These are phyloP conservation scores for Mortierella claussenii DNA, from an alignment of 192 early-diverging fungal species.

Conservation along the genomic window DNA sequence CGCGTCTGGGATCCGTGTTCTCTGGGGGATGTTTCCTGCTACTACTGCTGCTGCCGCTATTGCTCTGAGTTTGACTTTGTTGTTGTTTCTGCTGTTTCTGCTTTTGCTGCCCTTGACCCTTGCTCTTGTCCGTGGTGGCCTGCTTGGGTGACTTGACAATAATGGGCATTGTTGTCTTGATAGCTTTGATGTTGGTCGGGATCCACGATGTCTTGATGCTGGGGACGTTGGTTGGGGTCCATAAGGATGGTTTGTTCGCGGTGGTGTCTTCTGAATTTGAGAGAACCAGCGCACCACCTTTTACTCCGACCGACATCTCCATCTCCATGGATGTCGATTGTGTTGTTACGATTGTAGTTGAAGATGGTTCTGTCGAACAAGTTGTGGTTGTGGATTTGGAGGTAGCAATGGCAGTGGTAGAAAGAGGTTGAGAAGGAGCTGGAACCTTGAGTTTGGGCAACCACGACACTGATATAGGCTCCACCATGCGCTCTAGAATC, in stretches of 20 bases:
- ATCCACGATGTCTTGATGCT: conserved; percentile 3
- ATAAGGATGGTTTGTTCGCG: too few species aligned
- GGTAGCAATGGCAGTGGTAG: neutral
- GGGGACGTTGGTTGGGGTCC: too few species aligned
- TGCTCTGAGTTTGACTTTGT: too few species aligned
- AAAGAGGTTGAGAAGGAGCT: neutral
- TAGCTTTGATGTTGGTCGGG: conserved; percentile 32
- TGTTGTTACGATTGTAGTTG: neutral
- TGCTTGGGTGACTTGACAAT: conserved; percentile 23
- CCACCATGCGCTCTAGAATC: conserved; percentile 31
- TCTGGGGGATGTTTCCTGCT: too few species aligned
- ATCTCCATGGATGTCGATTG: neutral
- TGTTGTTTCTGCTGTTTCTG: conserved; percentile 5
- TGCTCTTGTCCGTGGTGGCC: neutral
- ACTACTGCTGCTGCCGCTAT: too few species aligned
- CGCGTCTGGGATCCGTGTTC: too few species aligned
- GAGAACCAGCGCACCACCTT: neutral
- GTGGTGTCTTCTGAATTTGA: neutral
- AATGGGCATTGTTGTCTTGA: conserved; percentile 44
- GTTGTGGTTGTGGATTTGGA: conserved; percentile 1
- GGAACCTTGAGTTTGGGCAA: conserved; percentile 19
- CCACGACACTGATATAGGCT: conserved; percentile 38
- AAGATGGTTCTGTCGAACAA: neutral
- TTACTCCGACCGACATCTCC: too few species aligned
- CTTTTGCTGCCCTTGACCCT: neutral